Base-by-base conservation (phyloP, 306 rosid genomes). In the Citrullus mucosospermus region DNA sequence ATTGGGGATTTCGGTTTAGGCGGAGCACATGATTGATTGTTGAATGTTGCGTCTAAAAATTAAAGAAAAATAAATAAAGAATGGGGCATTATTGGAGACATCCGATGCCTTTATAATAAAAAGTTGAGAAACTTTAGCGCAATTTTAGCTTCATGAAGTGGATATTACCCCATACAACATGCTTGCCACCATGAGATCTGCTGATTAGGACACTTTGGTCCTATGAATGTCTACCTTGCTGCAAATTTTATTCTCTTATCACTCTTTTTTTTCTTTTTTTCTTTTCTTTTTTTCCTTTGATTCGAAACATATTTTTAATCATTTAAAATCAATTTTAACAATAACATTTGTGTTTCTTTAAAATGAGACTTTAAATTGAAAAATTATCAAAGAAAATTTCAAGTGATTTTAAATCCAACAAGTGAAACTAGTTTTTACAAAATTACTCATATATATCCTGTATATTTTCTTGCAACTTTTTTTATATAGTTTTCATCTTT, bases 121-220 rank as follows among this genome's bases (percentile, higher is more conserved):
- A 68, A 68, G 75, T 68, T 17, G 4, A 48, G 25, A 72, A 18
- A 50, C 77, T 72, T 72, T 72, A 72, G 60, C 77, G 77, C 77
- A 72, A 48, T 72, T 72, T 72, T 48, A 72, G 77, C 43, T 14
- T 3, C 25, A 38, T 72, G 41, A 7, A 72, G 77, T 70, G 76
- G 76, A 44, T 50, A 48, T 48, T 72, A 50, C 77, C 28, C 77
- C 43, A 72, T 34, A 7, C 59, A 50, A 72, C 77, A 72, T 72
- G 60, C 60, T 48, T 22, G 77, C 38, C 77, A 72, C 59, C 3
- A 72, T 72, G 43, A 44, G 46, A n/a, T 68, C 28, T 18, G 53
- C 36, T 39, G 54, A 68, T 68, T 68, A 39, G 55, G 75, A 68
- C 73, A 9, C 51, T 15, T 16, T 34, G 44, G 69, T 63, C 69